Conservation (phyloP, 2,329 filamentous ascomycete genomes). For the Cercospora brassicicola region DNA sequence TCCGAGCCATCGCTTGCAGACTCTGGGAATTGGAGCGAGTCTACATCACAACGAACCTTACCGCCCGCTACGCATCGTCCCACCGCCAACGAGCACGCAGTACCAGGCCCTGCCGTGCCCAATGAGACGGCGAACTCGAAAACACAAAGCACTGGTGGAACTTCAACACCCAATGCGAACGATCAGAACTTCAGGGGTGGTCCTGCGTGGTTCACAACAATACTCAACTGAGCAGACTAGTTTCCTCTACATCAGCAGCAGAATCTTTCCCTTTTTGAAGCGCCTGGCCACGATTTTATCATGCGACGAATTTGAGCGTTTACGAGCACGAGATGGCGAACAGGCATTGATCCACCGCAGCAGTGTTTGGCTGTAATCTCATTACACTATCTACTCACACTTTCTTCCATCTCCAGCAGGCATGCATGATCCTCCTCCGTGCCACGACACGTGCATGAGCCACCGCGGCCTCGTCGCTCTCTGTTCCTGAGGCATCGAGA, state of each 20-base stretch:
- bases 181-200: background rate
- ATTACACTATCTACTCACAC: conserved; percentile 26
- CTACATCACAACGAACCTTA: background rate
- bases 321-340: background rate
- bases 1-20: background rate
- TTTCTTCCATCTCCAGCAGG: conserved; percentile 37
- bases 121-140: background rate
- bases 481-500: conserved; percentile 29
- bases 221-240: conserved; percentile 8
- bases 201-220: conserved; percentile 10
- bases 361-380: background rate
- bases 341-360: background rate
- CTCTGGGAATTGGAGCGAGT: background rate
- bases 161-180: background rate
- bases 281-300: background rate
- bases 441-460: conserved; percentile 29
- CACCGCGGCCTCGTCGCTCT: conserved; percentile 28
- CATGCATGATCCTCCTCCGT: conserved; percentile 30
- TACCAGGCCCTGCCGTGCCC: background rate
- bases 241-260: background rate
- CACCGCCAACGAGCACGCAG: background rate
- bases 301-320: background rate
- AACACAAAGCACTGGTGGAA: background rate
- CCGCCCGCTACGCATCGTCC: background rate
- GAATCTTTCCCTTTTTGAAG: background rate